Base-by-base conservation (phyloP, 2,329 filamentous ascomycete species). In the Lasiodiplodia sp. region DNA sequence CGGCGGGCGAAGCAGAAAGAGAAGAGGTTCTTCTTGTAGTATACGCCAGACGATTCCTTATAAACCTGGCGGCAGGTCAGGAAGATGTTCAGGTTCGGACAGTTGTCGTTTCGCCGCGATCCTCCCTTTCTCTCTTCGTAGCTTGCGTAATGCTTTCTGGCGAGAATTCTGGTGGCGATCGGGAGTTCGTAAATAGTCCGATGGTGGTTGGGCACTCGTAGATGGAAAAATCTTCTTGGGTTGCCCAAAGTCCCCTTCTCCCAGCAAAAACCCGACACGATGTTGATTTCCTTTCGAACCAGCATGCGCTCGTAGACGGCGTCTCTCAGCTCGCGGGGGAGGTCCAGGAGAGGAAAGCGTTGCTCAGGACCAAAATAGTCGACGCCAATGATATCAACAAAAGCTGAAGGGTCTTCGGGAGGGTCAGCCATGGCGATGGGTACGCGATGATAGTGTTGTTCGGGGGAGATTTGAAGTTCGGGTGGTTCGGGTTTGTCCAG, bases 271-370 rank as follows among this genome's bases (percentile, higher is more conserved):
- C 53, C 31, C 8, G 31, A 7, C 31, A n/a, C 8, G 31, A 57
- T 23, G 4, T 2, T 4, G 8, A 28, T 57, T 21, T 1, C 18
- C 18, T 38, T 21, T 34, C 16, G 28, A 21, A 64, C 23, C n/a
- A 64, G 44, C 60, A 64, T 21, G 21, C 21, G 25, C 4, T 53
- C 7, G 23, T 64, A 64, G 7, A 64, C 37, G 5, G 38, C 16
- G 12, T 53, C 47, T 28, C 60, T 25, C 21, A 64, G 40, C 31
- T 64, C 60, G 14, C 23, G 40, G 7, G 60, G 21, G 11, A 64
- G 44, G 11, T 4, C 34, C 25, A 64, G 25, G 6, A 64, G 16
- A 16, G 23, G 23, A 51, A 23, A 31, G 38, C 18, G n/a, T 34
- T 34, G 31, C 16, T 44, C 40, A 18, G 40, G 16, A 7, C 1